Conservation (phyloP, 805 yeast species). For the Ogataea philodendri region DNA sequence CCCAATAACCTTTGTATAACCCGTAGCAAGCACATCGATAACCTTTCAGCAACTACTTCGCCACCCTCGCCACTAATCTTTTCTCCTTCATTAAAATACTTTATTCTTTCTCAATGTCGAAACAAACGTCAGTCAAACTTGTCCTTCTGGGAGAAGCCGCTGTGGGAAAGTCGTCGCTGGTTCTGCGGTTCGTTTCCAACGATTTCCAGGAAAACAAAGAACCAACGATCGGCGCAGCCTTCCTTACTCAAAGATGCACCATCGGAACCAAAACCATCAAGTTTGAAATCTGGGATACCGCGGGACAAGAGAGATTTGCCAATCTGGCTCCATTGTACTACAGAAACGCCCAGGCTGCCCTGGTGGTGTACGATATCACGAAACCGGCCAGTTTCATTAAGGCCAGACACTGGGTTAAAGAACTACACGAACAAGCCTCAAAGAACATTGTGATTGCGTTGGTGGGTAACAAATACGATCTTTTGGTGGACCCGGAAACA, state of each 20-base stretch:
- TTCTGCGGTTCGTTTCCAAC: constrained; percentile 86
- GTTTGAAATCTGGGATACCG: constrained; percentile 95
- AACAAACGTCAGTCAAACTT: constrained; percentile 69
- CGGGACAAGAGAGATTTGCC: constrained; percentile 97
- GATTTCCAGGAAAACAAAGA: constrained; percentile 97
- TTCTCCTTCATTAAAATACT: constrained; percentile 7
- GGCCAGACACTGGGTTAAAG: constrained; percentile 98
- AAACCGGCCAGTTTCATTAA: constrained; percentile 92
- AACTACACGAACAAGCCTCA: constrained; percentile 92
- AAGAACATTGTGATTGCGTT: constrained; percentile 88
- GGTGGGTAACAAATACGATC: constrained; percentile 89
- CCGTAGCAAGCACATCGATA: too few species aligned
- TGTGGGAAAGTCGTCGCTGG: constrained; percentile 93
- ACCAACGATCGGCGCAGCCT: constrained; percentile 98
- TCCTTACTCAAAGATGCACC: constrained; percentile 87
- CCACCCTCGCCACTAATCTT: constrained; percentile 12
- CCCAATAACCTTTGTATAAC: too few species aligned
- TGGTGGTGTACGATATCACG: constrained; percentile 93
- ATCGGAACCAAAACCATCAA: constrained; percentile 85
- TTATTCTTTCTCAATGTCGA: constrained; percentile 11
- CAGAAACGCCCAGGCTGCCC: constrained; percentile 95
- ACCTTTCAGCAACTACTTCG: too few species aligned
- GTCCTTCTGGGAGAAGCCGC: constrained; percentile 97
- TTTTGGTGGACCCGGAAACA: constrained; percentile 52
- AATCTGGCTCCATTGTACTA: constrained; percentile 96